These are phyloP conservation scores for Symbiodinium natans DNA, from an alignment of 73 alveolate species.

Conservation along the genomic window DNA sequence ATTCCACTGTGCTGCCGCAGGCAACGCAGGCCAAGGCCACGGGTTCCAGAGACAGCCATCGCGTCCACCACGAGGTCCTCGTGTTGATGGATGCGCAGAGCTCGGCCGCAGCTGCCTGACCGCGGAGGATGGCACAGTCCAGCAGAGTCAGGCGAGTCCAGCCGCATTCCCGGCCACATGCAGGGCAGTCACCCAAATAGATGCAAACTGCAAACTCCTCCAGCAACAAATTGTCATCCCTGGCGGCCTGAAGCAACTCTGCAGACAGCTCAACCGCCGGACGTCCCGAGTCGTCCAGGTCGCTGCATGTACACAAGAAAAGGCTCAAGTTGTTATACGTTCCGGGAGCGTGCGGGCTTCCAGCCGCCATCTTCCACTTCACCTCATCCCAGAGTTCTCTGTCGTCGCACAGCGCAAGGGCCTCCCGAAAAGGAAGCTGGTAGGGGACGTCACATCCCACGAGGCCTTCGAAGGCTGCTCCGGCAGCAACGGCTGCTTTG, in stretches of 20 bases:
- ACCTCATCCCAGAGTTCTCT: not conserved
- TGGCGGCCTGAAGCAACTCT: not conserved
- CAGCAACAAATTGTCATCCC: not conserved
- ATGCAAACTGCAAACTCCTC: not conserved
- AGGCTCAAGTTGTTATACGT: not conserved
- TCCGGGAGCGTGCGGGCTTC: not conserved
- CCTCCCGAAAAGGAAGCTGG: not conserved
- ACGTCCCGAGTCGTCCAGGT: too few species aligned
- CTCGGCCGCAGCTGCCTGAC: not conserved
- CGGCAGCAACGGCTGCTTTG: not conserved
- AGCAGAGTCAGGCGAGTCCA: not conserved
- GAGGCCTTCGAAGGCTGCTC: not conserved
- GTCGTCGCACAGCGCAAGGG: not conserved
- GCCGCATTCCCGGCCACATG: not conserved
- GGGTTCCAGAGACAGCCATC: not conserved
- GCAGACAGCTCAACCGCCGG: not conserved
- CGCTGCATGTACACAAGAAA: not conserved
- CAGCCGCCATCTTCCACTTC: not conserved
- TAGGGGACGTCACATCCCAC: not conserved
- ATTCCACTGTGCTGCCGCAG: not conserved
- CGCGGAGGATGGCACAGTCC: not conserved
- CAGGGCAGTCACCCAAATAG: not conserved
- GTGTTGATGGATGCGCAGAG: not conserved
- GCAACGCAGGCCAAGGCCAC: not conserved
- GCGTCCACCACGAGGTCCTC: not conserved